These are phyloP conservation scores for Ogataea sp. DNA, from an alignment of 805 yeast genomes.

Conservation along the genomic window DNA sequence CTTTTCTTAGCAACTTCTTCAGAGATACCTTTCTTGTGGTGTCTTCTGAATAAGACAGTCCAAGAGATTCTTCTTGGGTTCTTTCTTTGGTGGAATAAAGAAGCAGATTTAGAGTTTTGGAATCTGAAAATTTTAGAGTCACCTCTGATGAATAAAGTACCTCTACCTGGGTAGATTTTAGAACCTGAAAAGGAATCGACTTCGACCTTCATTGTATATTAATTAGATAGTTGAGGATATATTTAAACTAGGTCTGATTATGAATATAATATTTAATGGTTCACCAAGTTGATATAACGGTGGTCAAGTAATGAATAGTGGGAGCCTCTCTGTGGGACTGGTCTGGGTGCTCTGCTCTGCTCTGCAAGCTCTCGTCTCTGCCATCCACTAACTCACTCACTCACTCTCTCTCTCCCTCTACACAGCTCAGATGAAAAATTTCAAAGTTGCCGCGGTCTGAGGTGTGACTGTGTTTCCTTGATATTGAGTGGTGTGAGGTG, in stretches of 20 bases:
- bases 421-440: not conserved
- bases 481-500: not conserved
- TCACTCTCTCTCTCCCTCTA: not conserved
- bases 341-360: too few relatives aligned
- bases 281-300: too few relatives aligned
- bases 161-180: constrained; percentile 99
- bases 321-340: not conserved
- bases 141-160: constrained; percentile 98
- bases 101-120: constrained; percentile 95
- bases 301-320: not conserved
- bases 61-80: constrained; percentile 99
- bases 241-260: not conserved
- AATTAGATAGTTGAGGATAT: constrained; percentile 1
- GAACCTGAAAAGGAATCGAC: constrained; percentile 99
- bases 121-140: constrained; percentile 99
- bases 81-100: constrained; percentile 99
- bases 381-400: not conserved
- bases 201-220: constrained; percentile 89
- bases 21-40: constrained; percentile 99
- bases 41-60: constrained; percentile 99
- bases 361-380: not conserved
- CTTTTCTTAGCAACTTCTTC: constrained; percentile 98
- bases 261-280: not conserved
- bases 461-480: not conserved
- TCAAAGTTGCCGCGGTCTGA: not conserved